Evolutionary conservation across 2,329 filamentous ascomycete species (phyloP).

Genomic region (Elsinoe necatrix): DNA sequence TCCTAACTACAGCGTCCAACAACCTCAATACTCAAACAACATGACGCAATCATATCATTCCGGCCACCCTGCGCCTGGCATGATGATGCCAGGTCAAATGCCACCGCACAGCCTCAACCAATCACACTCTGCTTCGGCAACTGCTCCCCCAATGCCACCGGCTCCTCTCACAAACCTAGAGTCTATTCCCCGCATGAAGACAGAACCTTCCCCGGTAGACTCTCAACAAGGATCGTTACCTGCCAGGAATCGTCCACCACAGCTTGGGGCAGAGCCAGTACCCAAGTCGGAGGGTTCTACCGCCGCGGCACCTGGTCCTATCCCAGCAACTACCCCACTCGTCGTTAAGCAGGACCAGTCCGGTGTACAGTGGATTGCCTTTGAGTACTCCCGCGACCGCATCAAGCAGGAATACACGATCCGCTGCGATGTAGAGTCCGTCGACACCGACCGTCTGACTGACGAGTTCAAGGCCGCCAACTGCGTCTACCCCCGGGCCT

Average conservation of each 20-base stretch:
- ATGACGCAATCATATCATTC: not conserved
- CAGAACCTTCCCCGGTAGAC: conserved; percentile 4
- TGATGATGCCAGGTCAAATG: conserved; percentile 12
- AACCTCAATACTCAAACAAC: not conserved
- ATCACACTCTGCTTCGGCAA: not conserved
- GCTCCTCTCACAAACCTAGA: conserved; percentile 4
- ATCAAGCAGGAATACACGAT: conserved; percentile 99
- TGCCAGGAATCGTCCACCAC: conserved; percentile 3
- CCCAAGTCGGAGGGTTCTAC: conserved; percentile 1
- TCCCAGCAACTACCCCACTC: conserved; percentile 89
- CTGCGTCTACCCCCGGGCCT: conserved; percentile 93
- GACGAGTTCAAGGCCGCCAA: conserved; percentile 96
- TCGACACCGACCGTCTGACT: conserved; percentile 76
- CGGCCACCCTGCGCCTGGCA: not conserved
- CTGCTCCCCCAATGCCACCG: not conserved
- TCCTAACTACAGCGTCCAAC: not conserved
- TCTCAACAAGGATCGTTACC: conserved; percentile 11
- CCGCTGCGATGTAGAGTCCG: conserved; percentile 92
- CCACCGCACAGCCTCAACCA: not conserved
- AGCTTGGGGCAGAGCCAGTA: conserved; percentile 4
- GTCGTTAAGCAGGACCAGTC: conserved; percentile 93
- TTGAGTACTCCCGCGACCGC: conserved; percentile 91
- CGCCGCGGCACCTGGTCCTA: conserved; percentile 77
- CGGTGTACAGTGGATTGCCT: conserved; percentile 97
- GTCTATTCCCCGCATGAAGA: not conserved